Evolutionary conservation across 257 asterid species (phyloP).

Genomic region (Nyctanthes arbortristis): DNA sequence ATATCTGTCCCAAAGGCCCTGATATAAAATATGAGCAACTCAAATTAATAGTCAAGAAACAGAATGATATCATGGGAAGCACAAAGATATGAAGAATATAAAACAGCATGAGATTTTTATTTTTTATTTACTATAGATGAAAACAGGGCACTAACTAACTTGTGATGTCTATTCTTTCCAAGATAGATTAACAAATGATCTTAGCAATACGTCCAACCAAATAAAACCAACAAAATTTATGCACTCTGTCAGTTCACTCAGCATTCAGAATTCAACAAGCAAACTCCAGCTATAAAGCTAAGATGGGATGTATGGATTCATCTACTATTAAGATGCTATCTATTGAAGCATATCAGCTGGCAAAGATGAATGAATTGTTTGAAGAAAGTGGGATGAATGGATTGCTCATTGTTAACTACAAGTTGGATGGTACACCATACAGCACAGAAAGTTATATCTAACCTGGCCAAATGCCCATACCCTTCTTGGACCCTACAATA

Average conservation of each 20-base stretch:
- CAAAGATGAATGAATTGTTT: constrained; percentile 8
- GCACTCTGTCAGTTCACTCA: constrained; percentile 8
- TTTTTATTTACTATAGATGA: constrained; percentile 8
- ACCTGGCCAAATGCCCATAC: constrained; percentile 63
- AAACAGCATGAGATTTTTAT: background rate
- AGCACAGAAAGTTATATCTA: constrained; percentile 26
- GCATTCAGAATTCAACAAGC: too few relatives aligned
- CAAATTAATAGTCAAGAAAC: constrained; percentile 7
- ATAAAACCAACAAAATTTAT: background rate
- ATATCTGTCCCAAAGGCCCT: constrained; percentile 68
- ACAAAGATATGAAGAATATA: background rate
- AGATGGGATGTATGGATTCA: constrained; percentile 5
- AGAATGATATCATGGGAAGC: background rate
- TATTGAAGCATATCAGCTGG: constrained; percentile 8
- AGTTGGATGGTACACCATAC: constrained; percentile 1
- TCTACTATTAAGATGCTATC: background rate
- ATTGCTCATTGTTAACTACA: constrained; percentile 2
- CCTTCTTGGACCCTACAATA: constrained; percentile 47
- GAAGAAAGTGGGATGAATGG: constrained; percentile 8
- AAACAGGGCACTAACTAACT: background rate
- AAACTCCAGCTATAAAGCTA: constrained; percentile 14
- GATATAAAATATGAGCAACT: constrained; percentile 26
- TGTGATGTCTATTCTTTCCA: background rate
- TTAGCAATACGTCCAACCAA: constrained; percentile 2
- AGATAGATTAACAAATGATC: background rate